Base-by-base conservation (phyloP, 495 filamentous ascomycete genomes). In the Penicillium ochrochloron region DNA sequence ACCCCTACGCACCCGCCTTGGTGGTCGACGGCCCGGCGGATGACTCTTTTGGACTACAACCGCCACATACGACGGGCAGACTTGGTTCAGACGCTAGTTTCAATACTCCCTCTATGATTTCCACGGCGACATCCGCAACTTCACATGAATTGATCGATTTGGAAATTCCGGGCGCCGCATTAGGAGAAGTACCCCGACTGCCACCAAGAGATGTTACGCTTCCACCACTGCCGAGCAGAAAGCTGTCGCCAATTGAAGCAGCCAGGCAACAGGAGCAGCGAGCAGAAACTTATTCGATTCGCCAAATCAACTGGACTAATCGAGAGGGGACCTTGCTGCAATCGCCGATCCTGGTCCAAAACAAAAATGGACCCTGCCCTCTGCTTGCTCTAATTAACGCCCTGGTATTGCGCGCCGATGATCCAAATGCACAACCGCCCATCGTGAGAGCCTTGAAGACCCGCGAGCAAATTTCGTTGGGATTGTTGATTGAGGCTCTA, bases 351-450 rank as follows among this genome's bases (percentile, higher is more conserved):
- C 80, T 99, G 27, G 86, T 94, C 4, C 94, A 99, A 70, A 97
- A 97, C 63, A 86, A 88, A 51, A 97, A 99, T 71, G 94, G 94
- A 2, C 95, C 95, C 14, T 99, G 95, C 70, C 95, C 95, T 9
- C 79, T 98, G 8, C 86, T 99, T 23, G 95, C 95, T 3, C 84
- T 99, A 1, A 94, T 99, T 57, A 99, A 99, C 73, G 94, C 94
- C 0, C 81, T 99, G 25, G 89, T 90, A 0, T 79, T 99, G 25
- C 91, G 91, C 11, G 92, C 93, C 2, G 86, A 88, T 29, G 86
- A 88, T 29, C 80, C 85, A 9, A 82, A 82, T 15, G 31, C 73
- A 1, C 82, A 87, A 33, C 90, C 92, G 5, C 88, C 88, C 10
- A 85, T 99, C 39, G 83, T 92, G 4, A 89, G 92, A 59, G 89